Conservation (phyloP, 2,329 filamentous ascomycete species). For the Orbilia blumenaviensis region DNA sequence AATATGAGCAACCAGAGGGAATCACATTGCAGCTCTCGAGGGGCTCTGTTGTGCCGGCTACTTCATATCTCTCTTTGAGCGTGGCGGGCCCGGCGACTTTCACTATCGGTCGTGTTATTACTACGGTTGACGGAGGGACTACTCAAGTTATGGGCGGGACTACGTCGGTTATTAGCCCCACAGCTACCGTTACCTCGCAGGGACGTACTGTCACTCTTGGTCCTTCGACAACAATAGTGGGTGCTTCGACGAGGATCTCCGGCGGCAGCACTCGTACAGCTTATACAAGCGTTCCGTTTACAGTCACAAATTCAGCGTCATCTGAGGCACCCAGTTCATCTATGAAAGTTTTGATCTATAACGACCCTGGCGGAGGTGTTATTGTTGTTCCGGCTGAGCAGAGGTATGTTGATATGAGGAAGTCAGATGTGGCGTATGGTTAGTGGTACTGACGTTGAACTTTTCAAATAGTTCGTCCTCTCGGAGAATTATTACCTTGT, state of each 20-base stretch:
- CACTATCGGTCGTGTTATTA: conserved; percentile 40
- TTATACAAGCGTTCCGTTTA: conserved; percentile 38
- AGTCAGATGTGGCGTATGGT: neutral
- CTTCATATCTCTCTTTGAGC: conserved; percentile 35
- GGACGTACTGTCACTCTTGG: conserved; percentile 23
- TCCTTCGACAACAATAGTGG: conserved; percentile 15
- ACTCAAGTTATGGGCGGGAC: conserved; percentile 25
- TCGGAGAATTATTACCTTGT: conserved; percentile 34
- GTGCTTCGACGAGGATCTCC: conserved; percentile 22
- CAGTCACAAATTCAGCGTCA: conserved; percentile 28
- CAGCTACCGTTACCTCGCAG: conserved; percentile 36
- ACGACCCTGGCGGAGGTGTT: conserved; percentile 45
- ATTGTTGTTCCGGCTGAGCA: conserved; percentile 48
- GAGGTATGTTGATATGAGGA: conserved; percentile 12
- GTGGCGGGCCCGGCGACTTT: conserved; percentile 31
- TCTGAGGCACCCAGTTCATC: conserved; percentile 20
- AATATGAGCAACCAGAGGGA: conserved; percentile 48
- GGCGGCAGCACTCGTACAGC: conserved; percentile 33
- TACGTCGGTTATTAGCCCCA: conserved; percentile 32
- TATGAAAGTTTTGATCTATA: conserved; percentile 43
- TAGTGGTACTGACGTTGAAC: neutral
- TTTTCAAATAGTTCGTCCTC: conserved; percentile 27
- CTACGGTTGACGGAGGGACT: conserved; percentile 25
- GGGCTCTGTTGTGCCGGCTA: conserved; percentile 44
- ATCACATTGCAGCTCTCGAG: conserved; percentile 39